Evolutionary conservation across 148 eudicot genomes (phyloP).

Genomic region (Heliamphora exappendiculata): DNA sequence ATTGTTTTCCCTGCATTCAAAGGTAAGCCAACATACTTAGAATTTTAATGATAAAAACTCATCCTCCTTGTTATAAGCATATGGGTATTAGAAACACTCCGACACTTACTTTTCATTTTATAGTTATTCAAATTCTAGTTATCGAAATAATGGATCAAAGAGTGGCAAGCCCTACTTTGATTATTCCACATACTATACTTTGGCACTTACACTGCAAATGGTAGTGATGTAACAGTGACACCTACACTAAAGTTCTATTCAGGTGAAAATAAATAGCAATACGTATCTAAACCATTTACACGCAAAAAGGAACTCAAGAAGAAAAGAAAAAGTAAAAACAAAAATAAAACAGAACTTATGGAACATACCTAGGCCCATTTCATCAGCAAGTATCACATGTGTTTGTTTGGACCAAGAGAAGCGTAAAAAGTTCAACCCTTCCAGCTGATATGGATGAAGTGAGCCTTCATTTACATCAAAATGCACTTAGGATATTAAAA

Average conservation of each 20-base stretch:
- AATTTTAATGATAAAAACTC: background rate
- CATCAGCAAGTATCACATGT: constrained; percentile 98
- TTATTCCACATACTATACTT: background rate
- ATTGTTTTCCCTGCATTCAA: constrained; percentile 85
- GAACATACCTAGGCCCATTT: constrained; percentile 91
- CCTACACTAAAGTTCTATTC: background rate
- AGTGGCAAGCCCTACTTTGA: background rate
- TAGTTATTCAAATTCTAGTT: background rate
- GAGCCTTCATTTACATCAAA: constrained; percentile 49
- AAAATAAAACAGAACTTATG: background rate
- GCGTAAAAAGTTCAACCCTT: constrained; percentile 94
- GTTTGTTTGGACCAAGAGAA: constrained; percentile 94
- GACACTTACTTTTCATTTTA: background rate
- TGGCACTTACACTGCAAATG: background rate
- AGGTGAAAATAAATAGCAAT: background rate
- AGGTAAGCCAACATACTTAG: background rate
- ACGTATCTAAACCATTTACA: background rate
- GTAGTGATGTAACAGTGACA: background rate
- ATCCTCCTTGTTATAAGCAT: background rate
- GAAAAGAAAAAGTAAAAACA: background rate
- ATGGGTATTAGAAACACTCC: background rate
- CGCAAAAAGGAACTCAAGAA: background rate
- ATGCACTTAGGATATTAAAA: background rate
- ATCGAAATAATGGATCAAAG: background rate
- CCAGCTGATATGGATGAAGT: constrained; percentile 94